These are phyloP conservation scores for Cadophora sp. DNA, from an alignment of 2,329 filamentous ascomycete species.

Conservation along the genomic window DNA sequence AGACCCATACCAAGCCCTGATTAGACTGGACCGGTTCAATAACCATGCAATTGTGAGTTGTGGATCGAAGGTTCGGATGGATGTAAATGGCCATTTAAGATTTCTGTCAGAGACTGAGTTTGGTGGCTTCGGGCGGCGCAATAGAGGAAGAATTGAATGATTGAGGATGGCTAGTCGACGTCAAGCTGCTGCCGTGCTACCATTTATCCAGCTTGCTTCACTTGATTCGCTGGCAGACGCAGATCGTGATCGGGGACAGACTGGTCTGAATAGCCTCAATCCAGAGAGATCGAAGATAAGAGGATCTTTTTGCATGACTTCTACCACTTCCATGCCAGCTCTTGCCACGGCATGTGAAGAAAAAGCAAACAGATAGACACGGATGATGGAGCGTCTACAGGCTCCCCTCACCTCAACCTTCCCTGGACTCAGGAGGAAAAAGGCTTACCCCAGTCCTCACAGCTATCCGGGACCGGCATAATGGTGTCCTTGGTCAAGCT, in stretches of 20 bases:
- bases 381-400: conserved; percentile 3
- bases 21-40: neutral
- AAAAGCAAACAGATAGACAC: conserved; percentile 5
- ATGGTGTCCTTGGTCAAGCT: neutral
- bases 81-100: neutral
- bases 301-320: neutral
- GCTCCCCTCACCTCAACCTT: neutral
- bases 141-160: neutral
- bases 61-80: neutral
- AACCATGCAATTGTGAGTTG: neutral
- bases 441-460: neutral
- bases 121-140: conserved; percentile 2
- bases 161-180: neutral
- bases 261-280: neutral
- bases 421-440: neutral
- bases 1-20: neutral
- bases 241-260: neutral
- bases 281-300: neutral
- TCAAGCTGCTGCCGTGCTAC: neutral
- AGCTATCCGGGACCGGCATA: neutral
- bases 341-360: neutral
- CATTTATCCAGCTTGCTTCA: neutral
- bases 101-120: neutral
- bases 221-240: neutral
- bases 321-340: neutral